These are phyloP conservation scores for Platanus orientalis DNA, from an alignment of 164 flowering plant species.

Conservation along the genomic window DNA sequence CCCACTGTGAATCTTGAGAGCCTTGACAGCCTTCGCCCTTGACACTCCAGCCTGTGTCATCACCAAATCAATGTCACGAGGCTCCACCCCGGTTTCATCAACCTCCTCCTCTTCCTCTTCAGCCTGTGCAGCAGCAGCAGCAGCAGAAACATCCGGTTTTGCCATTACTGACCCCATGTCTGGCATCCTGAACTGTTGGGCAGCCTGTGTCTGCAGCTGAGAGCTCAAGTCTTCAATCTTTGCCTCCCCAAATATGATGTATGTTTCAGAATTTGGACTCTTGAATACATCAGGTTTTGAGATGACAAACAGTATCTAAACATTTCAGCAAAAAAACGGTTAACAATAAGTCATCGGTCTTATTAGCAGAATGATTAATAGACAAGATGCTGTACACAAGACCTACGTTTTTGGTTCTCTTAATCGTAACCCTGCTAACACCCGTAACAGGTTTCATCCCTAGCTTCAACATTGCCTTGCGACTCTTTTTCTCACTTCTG, in stretches of 20 bases:
- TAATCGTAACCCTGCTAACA: constrained; percentile 79
- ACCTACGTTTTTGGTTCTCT: constrained; percentile 74
- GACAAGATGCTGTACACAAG: background rate
- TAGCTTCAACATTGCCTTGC: constrained; percentile 87
- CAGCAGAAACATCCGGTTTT: constrained; percentile 46
- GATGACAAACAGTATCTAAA: constrained; percentile 77
- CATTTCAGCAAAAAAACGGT: background rate
- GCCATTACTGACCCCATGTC: constrained; percentile 50
- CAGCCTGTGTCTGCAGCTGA: constrained; percentile 88
- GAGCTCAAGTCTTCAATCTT: constrained; percentile 93
- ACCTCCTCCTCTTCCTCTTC: constrained; percentile 83
- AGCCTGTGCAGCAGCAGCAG: constrained; percentile 35
- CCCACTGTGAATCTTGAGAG: constrained; percentile 64
- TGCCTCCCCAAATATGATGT: constrained; percentile 83
- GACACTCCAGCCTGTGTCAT: constrained; percentile 94
- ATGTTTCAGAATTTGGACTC: constrained; percentile 88
- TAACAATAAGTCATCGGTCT: background rate
- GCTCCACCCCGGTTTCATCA: constrained; percentile 80
- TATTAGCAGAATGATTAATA: background rate
- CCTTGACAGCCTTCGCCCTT: constrained; percentile 74
- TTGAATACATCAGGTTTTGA: constrained; percentile 93
- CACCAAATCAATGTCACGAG: constrained; percentile 80
- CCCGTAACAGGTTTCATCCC: constrained; percentile 88
- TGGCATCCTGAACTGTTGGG: constrained; percentile 87
- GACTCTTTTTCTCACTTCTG: constrained; percentile 88